Conservation (phyloP, 1,284 basidiomycete genomes). For the Lignosus rhinocerotis region DNA sequence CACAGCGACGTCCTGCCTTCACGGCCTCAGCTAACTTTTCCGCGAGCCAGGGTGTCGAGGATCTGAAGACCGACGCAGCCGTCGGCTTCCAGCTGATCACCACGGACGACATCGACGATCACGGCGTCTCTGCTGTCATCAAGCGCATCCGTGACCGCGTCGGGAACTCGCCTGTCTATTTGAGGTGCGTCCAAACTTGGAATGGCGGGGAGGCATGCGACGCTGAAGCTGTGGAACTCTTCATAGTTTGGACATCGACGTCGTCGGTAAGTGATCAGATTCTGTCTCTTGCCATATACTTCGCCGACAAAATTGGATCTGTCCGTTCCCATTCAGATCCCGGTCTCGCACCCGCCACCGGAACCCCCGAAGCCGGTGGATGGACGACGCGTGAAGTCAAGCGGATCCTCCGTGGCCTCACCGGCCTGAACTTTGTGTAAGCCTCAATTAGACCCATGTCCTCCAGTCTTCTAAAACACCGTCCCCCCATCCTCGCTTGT, state of each 20-base stretch:
- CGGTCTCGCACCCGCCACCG: slow-evolving; percentile 76
- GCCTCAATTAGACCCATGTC: slow-evolving; percentile 24
- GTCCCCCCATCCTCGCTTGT: not conserved
- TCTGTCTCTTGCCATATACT: too few species aligned
- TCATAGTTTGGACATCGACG: slow-evolving; percentile 70
- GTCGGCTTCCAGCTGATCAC: slow-evolving; percentile 73
- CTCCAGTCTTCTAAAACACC: not conserved
- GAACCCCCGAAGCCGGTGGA: slow-evolving; percentile 83
- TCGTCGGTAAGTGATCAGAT: slow-evolving; percentile 53
- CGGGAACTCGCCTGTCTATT: slow-evolving; percentile 71
- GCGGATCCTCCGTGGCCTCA: slow-evolving; percentile 74
- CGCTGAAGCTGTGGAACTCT: not conserved
- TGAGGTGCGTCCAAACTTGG: slow-evolving; percentile 47
- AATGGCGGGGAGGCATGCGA: slow-evolving; percentile 4
- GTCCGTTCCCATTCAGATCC: slow-evolving; percentile 50
- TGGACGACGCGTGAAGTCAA: slow-evolving; percentile 82
- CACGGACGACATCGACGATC: slow-evolving; percentile 75
- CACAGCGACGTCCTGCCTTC: not conserved
- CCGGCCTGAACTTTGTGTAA: slow-evolving; percentile 77
- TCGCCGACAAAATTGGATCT: not conserved
- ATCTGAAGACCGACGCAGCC: slow-evolving; percentile 61
- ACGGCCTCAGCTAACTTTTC: not conserved
- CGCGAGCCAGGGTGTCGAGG: slow-evolving; percentile 25
- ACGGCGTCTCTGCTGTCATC: slow-evolving; percentile 64
- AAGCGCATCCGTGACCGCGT: slow-evolving; percentile 62